Conservation (phyloP, 2,329 filamentous ascomycete genomes). For the Phialophora verrucosa region DNA sequence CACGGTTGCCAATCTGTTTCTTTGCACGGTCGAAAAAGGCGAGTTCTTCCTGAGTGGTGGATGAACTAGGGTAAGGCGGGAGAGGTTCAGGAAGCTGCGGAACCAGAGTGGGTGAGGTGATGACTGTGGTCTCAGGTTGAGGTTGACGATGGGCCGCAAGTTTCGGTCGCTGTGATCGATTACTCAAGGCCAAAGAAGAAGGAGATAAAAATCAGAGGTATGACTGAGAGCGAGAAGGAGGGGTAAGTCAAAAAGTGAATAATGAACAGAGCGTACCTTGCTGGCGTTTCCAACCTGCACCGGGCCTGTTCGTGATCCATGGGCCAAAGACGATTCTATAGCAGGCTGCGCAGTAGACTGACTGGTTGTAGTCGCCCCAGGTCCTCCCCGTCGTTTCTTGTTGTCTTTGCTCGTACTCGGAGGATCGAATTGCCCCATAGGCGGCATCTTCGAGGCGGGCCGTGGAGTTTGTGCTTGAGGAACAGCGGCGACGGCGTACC, state of each 20-base stretch:
- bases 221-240: background rate
- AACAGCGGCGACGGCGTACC: constrained; percentile 49
- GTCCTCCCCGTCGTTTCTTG: constrained; percentile 79
- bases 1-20: constrained; percentile 92
- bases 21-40: constrained; percentile 95
- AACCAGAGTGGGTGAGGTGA: constrained; percentile 77
- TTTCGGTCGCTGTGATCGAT: constrained; percentile 32
- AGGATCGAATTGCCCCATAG: constrained; percentile 90
- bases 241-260: constrained; percentile 9
- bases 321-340: constrained; percentile 43
- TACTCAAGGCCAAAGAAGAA: background rate
- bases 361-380: constrained; percentile 43
- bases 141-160: constrained; percentile 31
- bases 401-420: constrained; percentile 84
- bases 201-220: background rate
- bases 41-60: constrained; percentile 83
- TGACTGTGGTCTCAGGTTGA: constrained; percentile 62
- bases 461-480: constrained; percentile 58
- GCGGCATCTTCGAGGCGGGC: constrained; percentile 75
- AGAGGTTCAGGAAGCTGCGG: constrained; percentile 88
- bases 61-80: constrained; percentile 72
- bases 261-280: constrained; percentile 54
- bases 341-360: constrained; percentile 44
- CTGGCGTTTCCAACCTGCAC: constrained; percentile 52
- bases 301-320: constrained; percentile 45